Percentiles rank a stretch among this genome's conserved stretches.
phyloP scores from a whole-genome alignment of 176 grass and related monocot species.

The Carex scoparia region DNA sequence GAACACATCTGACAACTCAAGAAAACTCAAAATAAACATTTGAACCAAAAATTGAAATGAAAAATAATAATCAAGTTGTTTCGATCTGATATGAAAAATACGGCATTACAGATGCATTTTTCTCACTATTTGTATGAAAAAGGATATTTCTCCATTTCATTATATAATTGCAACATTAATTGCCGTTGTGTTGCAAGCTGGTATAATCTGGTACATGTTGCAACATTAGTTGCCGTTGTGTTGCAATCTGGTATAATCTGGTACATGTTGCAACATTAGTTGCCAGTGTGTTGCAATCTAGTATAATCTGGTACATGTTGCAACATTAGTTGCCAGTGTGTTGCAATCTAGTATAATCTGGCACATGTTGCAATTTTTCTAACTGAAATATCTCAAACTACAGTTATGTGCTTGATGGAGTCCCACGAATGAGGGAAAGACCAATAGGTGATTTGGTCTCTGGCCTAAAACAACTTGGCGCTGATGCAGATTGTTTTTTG shows the following conservation, averaged over 20 bases:
- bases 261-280: too few relatives aligned
- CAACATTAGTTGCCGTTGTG: not conserved
- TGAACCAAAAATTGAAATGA: not conserved
- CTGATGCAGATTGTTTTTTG: conserved; percentile 89
- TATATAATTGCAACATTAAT: not conserved
- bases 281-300: too few relatives aligned
- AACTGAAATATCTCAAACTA: not conserved
- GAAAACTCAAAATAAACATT: not conserved
- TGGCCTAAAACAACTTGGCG: conserved; percentile 87
- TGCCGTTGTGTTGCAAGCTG: not conserved
- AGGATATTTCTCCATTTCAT: not conserved
- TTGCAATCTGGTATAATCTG: too few relatives aligned
- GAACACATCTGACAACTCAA: not conserved
- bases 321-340: not conserved
- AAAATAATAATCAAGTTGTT: not conserved
- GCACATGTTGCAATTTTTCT: not conserved
- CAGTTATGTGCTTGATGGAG: conserved; percentile 95
- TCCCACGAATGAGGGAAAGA: conserved; percentile 97
- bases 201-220: not conserved
- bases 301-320: not conserved
- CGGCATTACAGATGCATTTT: not conserved
- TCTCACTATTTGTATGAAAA: not conserved
- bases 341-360: not conserved
- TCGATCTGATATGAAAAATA: not conserved
- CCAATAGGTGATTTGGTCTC: conserved; percentile 89